Evolutionary conservation across 1,284 basidiomycete species (phyloP), one percentile per base, ranked within the genome.

Genomic region (Amylostereum areolatum): DNA sequence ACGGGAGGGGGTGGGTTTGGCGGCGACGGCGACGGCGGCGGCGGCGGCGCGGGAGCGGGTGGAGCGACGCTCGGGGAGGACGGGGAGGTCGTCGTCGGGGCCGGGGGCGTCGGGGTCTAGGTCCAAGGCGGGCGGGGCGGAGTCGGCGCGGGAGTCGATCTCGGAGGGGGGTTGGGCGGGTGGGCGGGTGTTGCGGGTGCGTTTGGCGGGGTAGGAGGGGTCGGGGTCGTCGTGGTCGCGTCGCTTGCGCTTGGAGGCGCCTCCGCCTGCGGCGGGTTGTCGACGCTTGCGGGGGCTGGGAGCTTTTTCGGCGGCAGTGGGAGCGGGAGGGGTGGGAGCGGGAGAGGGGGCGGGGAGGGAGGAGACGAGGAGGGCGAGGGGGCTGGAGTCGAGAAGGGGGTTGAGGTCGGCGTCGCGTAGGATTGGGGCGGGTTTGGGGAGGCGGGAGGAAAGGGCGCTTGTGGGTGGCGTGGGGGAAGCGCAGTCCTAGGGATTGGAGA

Each of bases 181-280:
- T n/a, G n/a, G n/a, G n/a, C n/a, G n/a, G n/a, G 76, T 72, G 48
- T 73, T 70, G 28, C 83, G 73, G 12, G 80, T 73, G 32, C 83
- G 75, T 63, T 85, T 85, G 5, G 81, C 77, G n/a, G 85, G 85
- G 59, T 85, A 86, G 6, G 79, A 75, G 1, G 76, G 72, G 54
- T 87, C 83, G 5, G 73, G 77, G 44, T 85, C 82, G 37, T 84
- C 83, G 4, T 62, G 63, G 37, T 84, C 83, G 60, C 70, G 78
- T 27, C 81, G 70, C 59, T 76, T 81, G 48, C 83, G 71, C 59
- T 79, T 83, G 10, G 63, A 62, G 43, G 71, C 72, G 55, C 56
- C 37, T 12, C 37, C 27, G 37, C 37, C 37, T 25, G 41, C 41
- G 24, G 41, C 51, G 42, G 54, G 61, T 28, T 56, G 54, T 25